These are phyloP conservation scores for Marsdenia floribunda DNA, from an alignment of 257 asterid genomes.

Conservation along the genomic window DNA sequence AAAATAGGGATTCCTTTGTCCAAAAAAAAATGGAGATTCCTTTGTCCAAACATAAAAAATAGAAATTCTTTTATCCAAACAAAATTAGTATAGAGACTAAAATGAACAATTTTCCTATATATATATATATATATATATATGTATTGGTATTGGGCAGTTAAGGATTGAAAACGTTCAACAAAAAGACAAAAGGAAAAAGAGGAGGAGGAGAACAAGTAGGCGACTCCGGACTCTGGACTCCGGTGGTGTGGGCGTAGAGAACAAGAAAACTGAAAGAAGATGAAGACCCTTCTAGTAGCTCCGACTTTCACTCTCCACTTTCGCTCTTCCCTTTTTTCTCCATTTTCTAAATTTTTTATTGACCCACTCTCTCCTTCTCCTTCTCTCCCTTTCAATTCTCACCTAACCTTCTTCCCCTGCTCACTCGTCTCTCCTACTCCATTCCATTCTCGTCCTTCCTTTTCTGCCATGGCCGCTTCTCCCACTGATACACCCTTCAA, in stretches of 20 bases:
- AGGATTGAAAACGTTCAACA: not conserved
- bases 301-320: slow-evolving; percentile 15
- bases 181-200: not conserved
- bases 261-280: not conserved
- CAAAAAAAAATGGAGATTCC: no score
- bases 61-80: no score
- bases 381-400: not conserved
- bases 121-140: no score
- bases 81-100: no score
- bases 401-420: not conserved
- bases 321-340: slow-evolving; percentile 2
- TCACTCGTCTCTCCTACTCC: slow-evolving; percentile 5
- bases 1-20: no score
- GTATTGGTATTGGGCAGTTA: not conserved
- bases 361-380: not conserved
- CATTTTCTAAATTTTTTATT: slow-evolving; percentile 5
- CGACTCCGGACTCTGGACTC: not conserved
- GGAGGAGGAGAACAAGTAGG: not conserved
- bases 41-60: no score
- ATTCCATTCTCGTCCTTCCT: slow-evolving; percentile 5
- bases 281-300: slow-evolving; percentile 20
- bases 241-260: not conserved
- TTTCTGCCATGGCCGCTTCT: slow-evolving; percentile 30
- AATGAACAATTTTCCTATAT: no score
- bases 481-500: slow-evolving; percentile 14